A percentile compares a stretch with the other conserved stretches of the same genome.
Evolutionary conservation across 352 stramenopile genomes (phyloP).

Genomic region (Phytophthora vignae): DNA sequence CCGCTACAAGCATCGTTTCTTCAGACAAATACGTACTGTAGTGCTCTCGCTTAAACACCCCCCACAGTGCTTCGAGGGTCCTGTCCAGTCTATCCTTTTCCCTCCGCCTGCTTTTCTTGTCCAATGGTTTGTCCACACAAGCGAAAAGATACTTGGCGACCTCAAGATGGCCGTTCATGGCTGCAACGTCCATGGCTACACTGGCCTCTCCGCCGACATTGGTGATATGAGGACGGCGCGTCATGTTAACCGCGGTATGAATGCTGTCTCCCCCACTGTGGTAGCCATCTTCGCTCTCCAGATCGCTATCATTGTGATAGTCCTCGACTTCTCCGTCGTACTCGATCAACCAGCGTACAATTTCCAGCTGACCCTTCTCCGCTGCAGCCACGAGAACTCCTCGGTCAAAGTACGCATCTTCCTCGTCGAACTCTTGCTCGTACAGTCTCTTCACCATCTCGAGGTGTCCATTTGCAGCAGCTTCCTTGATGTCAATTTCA

Average conservation of each 20-base stretch:
- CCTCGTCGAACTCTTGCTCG: no score
- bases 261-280: background rate
- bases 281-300: background rate
- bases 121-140: conserved; percentile 2
- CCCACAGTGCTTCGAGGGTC: conserved; percentile 5
- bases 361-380: conserved; percentile 8
- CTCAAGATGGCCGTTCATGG: conserved; percentile 9
- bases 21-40: background rate
- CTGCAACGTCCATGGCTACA: conserved; percentile 11
- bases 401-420: conserved; percentile 1
- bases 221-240: background rate
- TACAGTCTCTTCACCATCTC: conserved; percentile 13
- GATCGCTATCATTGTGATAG: background rate
- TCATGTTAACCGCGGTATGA: background rate
- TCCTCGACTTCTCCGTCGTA: conserved; percentile 8
- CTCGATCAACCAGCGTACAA: conserved; percentile 14
- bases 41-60: background rate
- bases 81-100: no score
- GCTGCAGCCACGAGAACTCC: conserved; percentile 5
- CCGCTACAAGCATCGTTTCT: background rate
- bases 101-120: background rate
- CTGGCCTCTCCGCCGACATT: conserved; percentile 8
- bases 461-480: conserved; percentile 24
- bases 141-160: conserved; percentile 27
- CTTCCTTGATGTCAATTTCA: conserved; percentile 5